phyloP scores from a whole-genome alignment of 2,329 filamentous ascomycete species.

The Penicillium psychrosexuale region DNA sequence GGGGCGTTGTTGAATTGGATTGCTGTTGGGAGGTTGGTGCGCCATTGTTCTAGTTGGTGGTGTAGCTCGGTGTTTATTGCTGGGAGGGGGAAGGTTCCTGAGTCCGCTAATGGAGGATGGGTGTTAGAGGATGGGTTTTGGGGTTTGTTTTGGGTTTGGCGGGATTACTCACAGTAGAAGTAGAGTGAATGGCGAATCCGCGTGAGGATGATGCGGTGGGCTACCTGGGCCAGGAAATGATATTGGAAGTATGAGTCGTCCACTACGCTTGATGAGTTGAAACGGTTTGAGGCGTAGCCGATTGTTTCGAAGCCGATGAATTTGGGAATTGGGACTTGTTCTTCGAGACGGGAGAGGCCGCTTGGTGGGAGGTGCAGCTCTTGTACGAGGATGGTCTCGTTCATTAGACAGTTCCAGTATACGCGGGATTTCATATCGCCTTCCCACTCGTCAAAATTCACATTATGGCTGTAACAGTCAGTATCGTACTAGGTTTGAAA shows the following conservation, averaged over 20 bases:
- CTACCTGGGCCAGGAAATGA: constrained; percentile 56
- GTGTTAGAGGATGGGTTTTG: neutral
- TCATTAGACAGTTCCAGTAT: constrained; percentile 57
- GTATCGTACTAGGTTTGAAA: constrained; percentile 8
- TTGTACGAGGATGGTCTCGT: constrained; percentile 55
- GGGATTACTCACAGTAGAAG: constrained; percentile 42
- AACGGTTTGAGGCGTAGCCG: constrained; percentile 32
- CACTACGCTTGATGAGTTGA: constrained; percentile 38
- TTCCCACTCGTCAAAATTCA: constrained; percentile 51
- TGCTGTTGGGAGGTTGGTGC: constrained; percentile 48
- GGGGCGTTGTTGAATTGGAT: constrained; percentile 45
- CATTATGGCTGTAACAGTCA: constrained; percentile 31
- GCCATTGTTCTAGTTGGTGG: constrained; percentile 57
- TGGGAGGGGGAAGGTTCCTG: constrained; percentile 46
- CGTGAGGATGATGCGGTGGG: constrained; percentile 55
- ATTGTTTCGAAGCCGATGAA: constrained; percentile 48
- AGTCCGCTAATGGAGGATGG: constrained; percentile 30
- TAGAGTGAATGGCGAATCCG: constrained; percentile 53
- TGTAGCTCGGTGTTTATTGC: constrained; percentile 52
- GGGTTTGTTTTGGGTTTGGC: neutral
- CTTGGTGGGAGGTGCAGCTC: constrained; percentile 53
- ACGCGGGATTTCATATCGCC: constrained; percentile 56
- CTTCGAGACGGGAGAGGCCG: constrained; percentile 51
- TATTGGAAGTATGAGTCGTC: constrained; percentile 57
- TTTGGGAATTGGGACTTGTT: constrained; percentile 53